These are phyloP conservation scores for Botrytis galanthina DNA, from an alignment of 2,329 filamentous ascomycete genomes.

Conservation along the genomic window DNA sequence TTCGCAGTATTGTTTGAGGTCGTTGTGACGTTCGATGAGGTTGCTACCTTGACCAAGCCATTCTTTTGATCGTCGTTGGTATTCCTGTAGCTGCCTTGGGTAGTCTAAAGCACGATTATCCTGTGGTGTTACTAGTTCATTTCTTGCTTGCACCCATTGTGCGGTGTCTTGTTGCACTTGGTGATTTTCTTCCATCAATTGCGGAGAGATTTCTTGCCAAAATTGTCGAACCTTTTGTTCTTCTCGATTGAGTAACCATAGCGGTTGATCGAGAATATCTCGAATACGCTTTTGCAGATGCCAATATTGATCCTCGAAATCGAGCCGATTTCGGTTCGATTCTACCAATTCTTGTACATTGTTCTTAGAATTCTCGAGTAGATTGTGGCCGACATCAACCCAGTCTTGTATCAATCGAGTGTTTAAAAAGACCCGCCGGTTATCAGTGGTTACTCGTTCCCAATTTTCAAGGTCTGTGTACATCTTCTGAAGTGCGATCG, in stretches of 20 bases:
- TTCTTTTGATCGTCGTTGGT: not conserved
- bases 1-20: slow-evolving; percentile 1
- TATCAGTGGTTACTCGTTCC: not conserved
- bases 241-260: not conserved
- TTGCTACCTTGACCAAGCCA: not conserved
- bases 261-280: not conserved
- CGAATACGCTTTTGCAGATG: not conserved
- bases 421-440: not conserved
- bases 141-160: not conserved
- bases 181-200: not conserved
- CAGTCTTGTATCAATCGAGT: not conserved
- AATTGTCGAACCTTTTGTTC: not conserved
- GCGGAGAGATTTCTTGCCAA: not conserved
- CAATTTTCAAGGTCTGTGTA: not conserved
- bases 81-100: not conserved
- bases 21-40: not conserved
- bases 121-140: not conserved
- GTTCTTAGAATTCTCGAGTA: not conserved
- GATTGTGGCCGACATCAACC: not conserved
- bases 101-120: not conserved
- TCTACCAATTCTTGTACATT: not conserved
- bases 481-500: not conserved
- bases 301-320: not conserved
- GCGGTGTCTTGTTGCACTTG: not conserved
- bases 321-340: not conserved